phyloP scores from a whole-genome alignment of 768 basidiomycete genomes.

The Tylopilus sp. region DNA sequence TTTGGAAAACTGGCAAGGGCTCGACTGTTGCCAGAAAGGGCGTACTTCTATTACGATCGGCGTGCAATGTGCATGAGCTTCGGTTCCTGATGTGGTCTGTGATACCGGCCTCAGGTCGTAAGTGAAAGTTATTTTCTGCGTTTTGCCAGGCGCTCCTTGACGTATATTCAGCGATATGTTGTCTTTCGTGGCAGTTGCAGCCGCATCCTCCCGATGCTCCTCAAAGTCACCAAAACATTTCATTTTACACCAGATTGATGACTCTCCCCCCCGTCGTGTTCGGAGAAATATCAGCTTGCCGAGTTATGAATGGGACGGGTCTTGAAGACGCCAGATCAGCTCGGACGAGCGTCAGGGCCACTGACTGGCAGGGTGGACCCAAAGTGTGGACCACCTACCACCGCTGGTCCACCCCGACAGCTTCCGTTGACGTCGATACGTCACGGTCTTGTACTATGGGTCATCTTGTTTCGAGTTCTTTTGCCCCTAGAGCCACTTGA shows the following conservation, averaged over 20 bases:
- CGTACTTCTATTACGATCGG: slow-evolving; percentile 25
- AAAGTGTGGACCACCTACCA: background rate
- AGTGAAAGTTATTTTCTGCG: slow-evolving; percentile 6
- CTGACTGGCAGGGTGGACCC: no score
- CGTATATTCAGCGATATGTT: slow-evolving; percentile 24
- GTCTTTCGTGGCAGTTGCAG: background rate
- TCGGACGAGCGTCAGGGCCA: slow-evolving; percentile 6
- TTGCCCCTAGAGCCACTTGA: slow-evolving; percentile 34
- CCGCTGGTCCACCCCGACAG: background rate
- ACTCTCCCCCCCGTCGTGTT: background rate
- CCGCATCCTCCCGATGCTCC: background rate
- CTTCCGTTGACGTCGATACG: slow-evolving; percentile 10
- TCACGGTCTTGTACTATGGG: slow-evolving; percentile 19
- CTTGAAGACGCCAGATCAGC: slow-evolving; percentile 13
- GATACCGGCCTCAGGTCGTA: slow-evolving; percentile 8
- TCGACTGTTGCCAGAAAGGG: slow-evolving; percentile 16
- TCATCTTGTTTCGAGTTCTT: slow-evolving; percentile 20
- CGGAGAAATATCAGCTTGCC: slow-evolving; percentile 8
- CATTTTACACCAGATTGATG: slow-evolving; percentile 6
- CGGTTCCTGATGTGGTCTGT: slow-evolving; percentile 24
- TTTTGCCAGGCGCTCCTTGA: slow-evolving; percentile 16
- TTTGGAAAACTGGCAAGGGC: slow-evolving; percentile 21
- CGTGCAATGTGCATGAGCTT: slow-evolving; percentile 19
- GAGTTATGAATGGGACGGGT: slow-evolving; percentile 1
- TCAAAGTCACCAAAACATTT: slow-evolving; percentile 7